These are phyloP conservation scores for Paraconiothyrium brasiliense DNA, from an alignment of 2,329 filamentous ascomycete species.

Conservation along the genomic window DNA sequence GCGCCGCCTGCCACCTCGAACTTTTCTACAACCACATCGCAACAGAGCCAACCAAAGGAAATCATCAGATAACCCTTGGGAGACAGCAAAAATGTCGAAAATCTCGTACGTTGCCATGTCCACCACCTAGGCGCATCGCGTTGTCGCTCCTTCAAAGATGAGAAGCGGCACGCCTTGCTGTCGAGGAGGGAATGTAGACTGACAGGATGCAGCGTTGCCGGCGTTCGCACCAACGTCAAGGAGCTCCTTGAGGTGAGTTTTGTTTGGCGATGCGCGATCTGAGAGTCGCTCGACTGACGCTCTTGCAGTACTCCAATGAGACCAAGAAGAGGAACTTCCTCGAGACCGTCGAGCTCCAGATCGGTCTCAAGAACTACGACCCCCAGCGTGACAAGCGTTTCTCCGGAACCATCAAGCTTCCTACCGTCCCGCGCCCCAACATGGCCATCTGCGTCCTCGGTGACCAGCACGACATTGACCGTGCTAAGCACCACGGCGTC, in stretches of 20 bases:
- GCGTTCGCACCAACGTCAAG: slow-evolving; percentile 94
- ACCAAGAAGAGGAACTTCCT: slow-evolving; percentile 99
- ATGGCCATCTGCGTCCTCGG: slow-evolving; percentile 76
- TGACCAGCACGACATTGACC: slow-evolving; percentile 98
- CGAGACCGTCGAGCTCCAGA: slow-evolving; percentile 82
- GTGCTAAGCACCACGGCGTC: slow-evolving; percentile 98
- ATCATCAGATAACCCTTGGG: slow-evolving; percentile 53
- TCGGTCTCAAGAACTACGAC: slow-evolving; percentile 64
- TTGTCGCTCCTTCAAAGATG: too few species aligned
- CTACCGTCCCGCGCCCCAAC: slow-evolving; percentile 80
- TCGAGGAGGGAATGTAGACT: neutral
- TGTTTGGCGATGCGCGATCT: too few species aligned
- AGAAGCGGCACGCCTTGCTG: too few species aligned
- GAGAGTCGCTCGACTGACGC: neutral
- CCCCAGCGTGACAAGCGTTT: slow-evolving; percentile 99
- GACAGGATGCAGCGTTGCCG: slow-evolving; percentile 63
- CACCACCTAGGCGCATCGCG: neutral
- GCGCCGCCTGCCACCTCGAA: slow-evolving; percentile 19
- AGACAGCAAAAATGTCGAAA: slow-evolving; percentile 75
- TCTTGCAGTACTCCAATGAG: slow-evolving; percentile 50
- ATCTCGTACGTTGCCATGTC: slow-evolving; percentile 62
- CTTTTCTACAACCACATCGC: slow-evolving; percentile 41
- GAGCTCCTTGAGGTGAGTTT: slow-evolving; percentile 75
- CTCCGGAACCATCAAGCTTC: slow-evolving; percentile 97
- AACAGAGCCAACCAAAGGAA: slow-evolving; percentile 52